phyloP scores from a whole-genome alignment of 352 stramenopile genomes.

The Globisporangium spiculum region DNA sequence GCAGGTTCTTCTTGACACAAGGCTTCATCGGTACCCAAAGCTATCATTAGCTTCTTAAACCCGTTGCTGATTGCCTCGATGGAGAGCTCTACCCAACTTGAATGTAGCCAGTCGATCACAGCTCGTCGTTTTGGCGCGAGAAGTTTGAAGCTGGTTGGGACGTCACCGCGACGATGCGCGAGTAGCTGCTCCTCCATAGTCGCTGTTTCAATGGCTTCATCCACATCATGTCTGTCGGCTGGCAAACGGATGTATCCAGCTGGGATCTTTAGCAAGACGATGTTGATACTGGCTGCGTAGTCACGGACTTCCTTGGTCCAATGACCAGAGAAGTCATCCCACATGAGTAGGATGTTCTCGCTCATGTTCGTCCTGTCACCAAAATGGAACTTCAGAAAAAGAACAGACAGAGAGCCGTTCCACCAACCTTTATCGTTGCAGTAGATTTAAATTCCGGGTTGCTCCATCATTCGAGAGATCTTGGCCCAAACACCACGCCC shows the following conservation, averaged over 20 bases:
- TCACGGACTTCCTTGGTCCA: neutral
- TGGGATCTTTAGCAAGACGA: constrained; percentile 14
- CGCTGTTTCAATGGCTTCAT: constrained; percentile 20
- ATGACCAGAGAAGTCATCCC: neutral
- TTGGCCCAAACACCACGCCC: constrained; percentile 21
- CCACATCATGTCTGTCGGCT: constrained; percentile 16
- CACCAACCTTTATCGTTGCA: constrained; percentile 24
- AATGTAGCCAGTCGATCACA: too few relatives aligned
- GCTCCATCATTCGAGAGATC: constrained; percentile 15
- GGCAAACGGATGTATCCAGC: constrained; percentile 19
- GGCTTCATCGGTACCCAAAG: too few relatives aligned
- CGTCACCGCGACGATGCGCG: too few relatives aligned
- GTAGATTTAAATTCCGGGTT: constrained; percentile 19
- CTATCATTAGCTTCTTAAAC: too few relatives aligned
- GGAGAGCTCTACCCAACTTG: too few relatives aligned
- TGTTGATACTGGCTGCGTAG: neutral
- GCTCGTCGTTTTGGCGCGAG: too few relatives aligned
- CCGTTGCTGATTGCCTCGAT: too few relatives aligned
- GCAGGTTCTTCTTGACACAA: neutral
- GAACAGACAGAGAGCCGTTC: neutral
- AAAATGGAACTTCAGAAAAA: neutral
- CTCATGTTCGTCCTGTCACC: neutral
- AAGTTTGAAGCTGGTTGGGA: too few relatives aligned
- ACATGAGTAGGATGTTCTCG: neutral
- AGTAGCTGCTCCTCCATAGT: neutral